Conservation (phyloP, 441 rosid genomes). For the Syzygium syzygioides region DNA sequence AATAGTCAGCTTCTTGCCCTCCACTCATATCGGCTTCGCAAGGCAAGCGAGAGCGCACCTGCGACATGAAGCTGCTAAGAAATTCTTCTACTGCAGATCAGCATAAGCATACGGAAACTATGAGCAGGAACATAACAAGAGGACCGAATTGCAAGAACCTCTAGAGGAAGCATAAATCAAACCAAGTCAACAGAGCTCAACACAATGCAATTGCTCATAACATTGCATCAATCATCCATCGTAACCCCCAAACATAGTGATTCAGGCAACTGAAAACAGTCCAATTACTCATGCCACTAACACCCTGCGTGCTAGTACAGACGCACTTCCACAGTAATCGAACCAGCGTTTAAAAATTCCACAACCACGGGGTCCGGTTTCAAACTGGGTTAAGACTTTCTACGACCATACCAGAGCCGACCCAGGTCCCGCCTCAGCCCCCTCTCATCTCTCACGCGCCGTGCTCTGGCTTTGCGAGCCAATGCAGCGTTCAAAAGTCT, state of each 20-base stretch:
- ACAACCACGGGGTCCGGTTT: background rate
- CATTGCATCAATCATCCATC: background rate
- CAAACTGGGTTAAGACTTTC: background rate
- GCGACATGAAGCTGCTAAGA: background rate
- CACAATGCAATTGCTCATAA: background rate
- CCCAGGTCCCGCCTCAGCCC: background rate
- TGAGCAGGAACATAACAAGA: background rate
- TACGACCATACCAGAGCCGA: background rate
- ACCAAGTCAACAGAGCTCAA: background rate
- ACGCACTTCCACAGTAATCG: background rate
- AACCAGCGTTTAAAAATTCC: background rate
- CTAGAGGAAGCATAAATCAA: background rate
- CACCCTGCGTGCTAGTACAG: background rate
- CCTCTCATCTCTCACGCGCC: background rate
- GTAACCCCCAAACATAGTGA: background rate
- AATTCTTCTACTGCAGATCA: background rate
- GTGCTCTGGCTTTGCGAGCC: background rate
- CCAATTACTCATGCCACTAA: background rate
- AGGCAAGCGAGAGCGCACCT: background rate
- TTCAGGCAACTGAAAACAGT: background rate
- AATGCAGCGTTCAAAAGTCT: background rate
- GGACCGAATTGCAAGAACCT: background rate
- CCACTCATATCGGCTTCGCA: background rate
- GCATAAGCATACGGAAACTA: background rate
- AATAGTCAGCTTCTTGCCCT: constrained; percentile 5